phyloP scores from a whole-genome alignment of 2,329 filamentous ascomycete genomes.

The Neodidymelliopsis sp. region DNA sequence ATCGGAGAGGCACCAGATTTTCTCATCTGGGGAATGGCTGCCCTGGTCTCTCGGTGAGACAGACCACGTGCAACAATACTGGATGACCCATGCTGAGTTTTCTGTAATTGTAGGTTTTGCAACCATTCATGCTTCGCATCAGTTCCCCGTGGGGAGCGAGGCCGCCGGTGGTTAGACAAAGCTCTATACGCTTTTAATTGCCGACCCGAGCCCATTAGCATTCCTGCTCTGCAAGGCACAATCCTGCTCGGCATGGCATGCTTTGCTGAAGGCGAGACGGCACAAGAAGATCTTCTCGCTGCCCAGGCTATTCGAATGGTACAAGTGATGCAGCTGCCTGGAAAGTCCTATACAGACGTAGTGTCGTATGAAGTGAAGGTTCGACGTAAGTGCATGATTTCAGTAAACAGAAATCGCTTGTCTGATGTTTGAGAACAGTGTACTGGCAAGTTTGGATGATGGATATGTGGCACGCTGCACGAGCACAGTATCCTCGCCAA shows the following conservation, averaged over 20 bases:
- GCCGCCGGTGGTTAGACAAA: slow-evolving; percentile 9
- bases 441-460: slow-evolving; percentile 15
- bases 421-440: background rate
- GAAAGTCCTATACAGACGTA: background rate
- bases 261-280: slow-evolving; percentile 5
- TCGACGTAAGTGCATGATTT: background rate
- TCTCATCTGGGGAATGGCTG: slow-evolving; percentile 7
- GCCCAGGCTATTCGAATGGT: slow-evolving; percentile 14
- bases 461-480: slow-evolving; percentile 6
- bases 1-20: slow-evolving; percentile 5
- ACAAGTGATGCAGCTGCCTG: slow-evolving; percentile 4
- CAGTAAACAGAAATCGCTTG: background rate
- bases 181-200: slow-evolving; percentile 4
- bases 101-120: slow-evolving; percentile 1
- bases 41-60: slow-evolving; percentile 5
- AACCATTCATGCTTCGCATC: slow-evolving; percentile 3
- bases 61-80: background rate
- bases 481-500: slow-evolving; percentile 6
- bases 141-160: slow-evolving; percentile 1
- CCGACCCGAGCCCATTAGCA: slow-evolving; percentile 3
- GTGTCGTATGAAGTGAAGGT: slow-evolving; percentile 5
- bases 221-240: slow-evolving; percentile 7
- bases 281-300: slow-evolving; percentile 6
- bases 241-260: slow-evolving; percentile 13
- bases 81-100: background rate